Evolutionary conservation across 208 protist species (phyloP).

Genomic region (Giardia duodenalis): DNA sequence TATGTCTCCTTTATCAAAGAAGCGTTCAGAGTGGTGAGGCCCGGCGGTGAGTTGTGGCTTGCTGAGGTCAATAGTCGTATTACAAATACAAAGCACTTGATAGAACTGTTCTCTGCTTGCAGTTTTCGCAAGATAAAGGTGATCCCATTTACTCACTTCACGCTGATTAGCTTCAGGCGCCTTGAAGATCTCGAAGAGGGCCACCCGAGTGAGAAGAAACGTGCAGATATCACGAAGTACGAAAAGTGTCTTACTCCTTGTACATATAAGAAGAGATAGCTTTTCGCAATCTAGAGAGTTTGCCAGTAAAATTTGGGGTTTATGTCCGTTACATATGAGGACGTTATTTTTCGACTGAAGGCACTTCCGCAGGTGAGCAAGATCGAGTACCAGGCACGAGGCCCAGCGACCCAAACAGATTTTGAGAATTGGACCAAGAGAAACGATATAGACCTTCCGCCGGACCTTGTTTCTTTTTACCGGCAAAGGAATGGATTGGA

Average conservation of each 20-base stretch:
- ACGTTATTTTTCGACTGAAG: background rate
- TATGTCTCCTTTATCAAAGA: background rate
- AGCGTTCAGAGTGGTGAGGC: background rate
- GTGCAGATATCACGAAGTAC: too few species aligned
- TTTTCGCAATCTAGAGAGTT: too few species aligned
- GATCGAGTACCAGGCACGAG: background rate
- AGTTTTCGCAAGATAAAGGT: background rate
- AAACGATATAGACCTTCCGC: background rate
- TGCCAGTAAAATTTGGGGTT: background rate
- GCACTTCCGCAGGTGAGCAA: background rate
- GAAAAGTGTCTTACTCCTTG: too few species aligned
- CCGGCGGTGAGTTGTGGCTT: background rate
- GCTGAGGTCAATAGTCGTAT: background rate
- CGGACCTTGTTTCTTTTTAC: background rate
- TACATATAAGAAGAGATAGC: too few species aligned
- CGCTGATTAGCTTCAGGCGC: background rate
- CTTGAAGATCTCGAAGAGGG: background rate
- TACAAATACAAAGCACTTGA: background rate
- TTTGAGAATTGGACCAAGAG: background rate
- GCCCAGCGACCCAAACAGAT: background rate
- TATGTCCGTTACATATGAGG: background rate
- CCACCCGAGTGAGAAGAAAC: background rate
- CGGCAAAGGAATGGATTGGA: background rate
- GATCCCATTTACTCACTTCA: background rate
- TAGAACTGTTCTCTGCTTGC: background rate